Evolutionary conservation across 768 basidiomycete species (phyloP), one percentile per base, ranked within the genome.

Genomic region (Infundibulicybe gibba): DNA sequence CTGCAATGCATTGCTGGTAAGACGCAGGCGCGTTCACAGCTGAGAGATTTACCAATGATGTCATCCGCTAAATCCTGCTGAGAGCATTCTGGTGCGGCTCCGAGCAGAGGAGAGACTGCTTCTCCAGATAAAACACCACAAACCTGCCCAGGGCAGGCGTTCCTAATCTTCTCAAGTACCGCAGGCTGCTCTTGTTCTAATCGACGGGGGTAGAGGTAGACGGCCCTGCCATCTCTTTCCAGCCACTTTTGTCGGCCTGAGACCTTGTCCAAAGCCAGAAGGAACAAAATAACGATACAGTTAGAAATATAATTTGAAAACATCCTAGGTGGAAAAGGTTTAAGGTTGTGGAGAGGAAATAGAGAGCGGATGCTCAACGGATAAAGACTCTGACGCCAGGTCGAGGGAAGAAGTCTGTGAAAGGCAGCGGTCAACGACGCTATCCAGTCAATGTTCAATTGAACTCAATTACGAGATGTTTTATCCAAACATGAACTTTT

Each of bases 11-110:
- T 9, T 14, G 14, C 21, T n/a, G 21, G 16, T 14, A 50, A 5
- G 17, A 44, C 12, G n/a, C 33, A 34, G 3, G n/a, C n/a, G 20
- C 30, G 34, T 17, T 20, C 10, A 20, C 11, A 21, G 32, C 12
- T 13, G 33, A 21, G 15, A 16, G 19, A 46, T 70, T 31, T 59
- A 79, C 78, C 74, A 50, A 81, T 80, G 55, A 81, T 80, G 12
- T 64, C 48, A 53, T 82, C 80, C 0, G 78, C 79, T 61, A 76
- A 58, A 55, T 81, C 79, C 54, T 81, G 80, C 53, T 80, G 79
- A 2, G 76, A 66, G 56, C 79, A 81, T 56, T 77, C 75, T 16
- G 65, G 69, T 55, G 75, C 71, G 21, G 65, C 70, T 41, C 79
- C 78, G 17, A 81, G 66, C 25, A 82, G 70, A 31, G 79, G 73